phyloP scores from a whole-genome alignment of 2,329 filamentous ascomycete species.

The Claviceps africana region DNA sequence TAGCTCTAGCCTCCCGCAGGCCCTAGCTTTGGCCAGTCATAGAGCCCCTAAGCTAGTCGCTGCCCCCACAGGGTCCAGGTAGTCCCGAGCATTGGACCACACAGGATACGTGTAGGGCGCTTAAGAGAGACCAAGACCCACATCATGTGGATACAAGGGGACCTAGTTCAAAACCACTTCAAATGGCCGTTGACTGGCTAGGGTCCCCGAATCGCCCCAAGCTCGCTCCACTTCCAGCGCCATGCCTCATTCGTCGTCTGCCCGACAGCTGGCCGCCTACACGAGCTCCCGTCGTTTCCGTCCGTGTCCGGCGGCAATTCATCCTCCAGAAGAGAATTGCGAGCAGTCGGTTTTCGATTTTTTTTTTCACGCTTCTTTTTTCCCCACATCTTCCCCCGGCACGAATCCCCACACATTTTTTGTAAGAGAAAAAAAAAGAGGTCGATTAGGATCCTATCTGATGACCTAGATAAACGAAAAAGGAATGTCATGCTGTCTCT shows the following conservation, averaged over 20 bases:
- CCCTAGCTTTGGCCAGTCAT: background rate
- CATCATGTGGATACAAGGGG: background rate
- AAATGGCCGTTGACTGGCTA: background rate
- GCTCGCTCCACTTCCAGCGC: background rate
- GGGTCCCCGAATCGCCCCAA: too few species aligned
- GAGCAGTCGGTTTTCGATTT: too few species aligned
- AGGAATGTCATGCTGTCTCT: background rate
- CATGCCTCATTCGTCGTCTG: background rate
- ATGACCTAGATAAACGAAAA: constrained; percentile 5
- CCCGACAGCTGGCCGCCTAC: background rate
- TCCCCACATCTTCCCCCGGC: too few species aligned
- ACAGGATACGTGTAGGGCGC: too few species aligned
- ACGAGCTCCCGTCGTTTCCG: background rate
- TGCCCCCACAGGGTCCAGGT: background rate
- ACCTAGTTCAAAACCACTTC: background rate
- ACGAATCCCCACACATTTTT: too few species aligned
- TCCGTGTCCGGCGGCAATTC: background rate
- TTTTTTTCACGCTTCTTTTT: too few species aligned
- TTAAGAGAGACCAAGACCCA: too few species aligned
- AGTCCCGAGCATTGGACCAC: background rate
- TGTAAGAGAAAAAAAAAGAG: background rate
- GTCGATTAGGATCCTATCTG: constrained; percentile 7
- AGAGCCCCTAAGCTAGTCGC: too few species aligned
- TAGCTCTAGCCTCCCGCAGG: background rate
- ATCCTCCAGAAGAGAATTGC: too few species aligned